Evolutionary conservation across 1,139 yeast species (phyloP).

Genomic region (Magnusiomyces clavatus): DNA sequence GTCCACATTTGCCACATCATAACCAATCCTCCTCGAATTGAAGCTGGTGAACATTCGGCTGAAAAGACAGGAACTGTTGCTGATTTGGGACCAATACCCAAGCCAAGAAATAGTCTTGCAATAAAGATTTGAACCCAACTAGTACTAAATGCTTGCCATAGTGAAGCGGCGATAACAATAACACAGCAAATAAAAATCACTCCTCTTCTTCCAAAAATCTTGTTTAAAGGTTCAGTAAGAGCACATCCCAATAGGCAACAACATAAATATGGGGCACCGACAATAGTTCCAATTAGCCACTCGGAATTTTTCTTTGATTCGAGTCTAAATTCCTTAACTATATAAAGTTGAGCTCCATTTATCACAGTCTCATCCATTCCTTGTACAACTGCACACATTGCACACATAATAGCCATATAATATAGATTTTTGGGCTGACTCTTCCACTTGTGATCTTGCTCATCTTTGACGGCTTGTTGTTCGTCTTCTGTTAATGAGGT

Average conservation of each 20-base stretch:
- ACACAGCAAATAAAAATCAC: constrained; percentile 62
- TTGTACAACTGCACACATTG: constrained; percentile 86
- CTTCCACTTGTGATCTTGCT: constrained; percentile 56
- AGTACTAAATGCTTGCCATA: constrained; percentile 71
- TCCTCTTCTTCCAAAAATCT: constrained; percentile 60
- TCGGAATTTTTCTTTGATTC: constrained; percentile 39
- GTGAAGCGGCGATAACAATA: constrained; percentile 58
- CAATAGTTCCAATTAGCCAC: constrained; percentile 68
- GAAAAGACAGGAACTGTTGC: constrained; percentile 78
- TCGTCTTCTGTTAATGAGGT: constrained; percentile 60
- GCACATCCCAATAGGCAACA: constrained; percentile 67
- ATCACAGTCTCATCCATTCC: constrained; percentile 90
- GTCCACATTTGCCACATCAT: constrained; percentile 91
- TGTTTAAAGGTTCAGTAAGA: constrained; percentile 62
- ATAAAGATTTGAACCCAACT: constrained; percentile 70
- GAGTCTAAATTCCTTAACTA: constrained; percentile 43
- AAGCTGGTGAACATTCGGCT: constrained; percentile 74
- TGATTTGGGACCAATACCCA: constrained; percentile 74
- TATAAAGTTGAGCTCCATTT: constrained; percentile 74
- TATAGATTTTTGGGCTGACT: constrained; percentile 49
- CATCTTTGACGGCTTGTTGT: constrained; percentile 43
- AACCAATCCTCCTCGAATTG: constrained; percentile 70
- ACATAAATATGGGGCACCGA: constrained; percentile 76
- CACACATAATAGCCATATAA: constrained; percentile 61
- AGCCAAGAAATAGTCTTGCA: constrained; percentile 64